phyloP scores from a whole-genome alignment of 352 stramenopile species.

The Phytophthora quininea region DNA sequence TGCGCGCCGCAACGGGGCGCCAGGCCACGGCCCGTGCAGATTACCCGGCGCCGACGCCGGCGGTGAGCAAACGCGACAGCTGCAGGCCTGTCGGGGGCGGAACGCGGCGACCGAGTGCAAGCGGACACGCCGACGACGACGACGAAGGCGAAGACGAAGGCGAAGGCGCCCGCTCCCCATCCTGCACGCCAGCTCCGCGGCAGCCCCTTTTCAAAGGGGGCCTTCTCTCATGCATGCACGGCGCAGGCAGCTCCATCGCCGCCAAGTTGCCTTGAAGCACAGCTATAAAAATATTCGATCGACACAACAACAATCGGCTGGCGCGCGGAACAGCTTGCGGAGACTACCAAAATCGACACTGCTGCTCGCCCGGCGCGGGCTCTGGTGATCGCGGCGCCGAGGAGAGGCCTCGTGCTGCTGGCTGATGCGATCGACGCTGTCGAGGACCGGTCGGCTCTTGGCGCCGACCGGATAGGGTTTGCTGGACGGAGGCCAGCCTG shows the following conservation, averaged over 20 bases:
- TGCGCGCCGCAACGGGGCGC: slow-evolving; percentile 18
- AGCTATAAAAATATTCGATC: slow-evolving; percentile 7
- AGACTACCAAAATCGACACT: slow-evolving; percentile 43
- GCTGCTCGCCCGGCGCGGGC: not conserved
- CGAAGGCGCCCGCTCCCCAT: slow-evolving; percentile 20
- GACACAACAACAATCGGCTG: not conserved
- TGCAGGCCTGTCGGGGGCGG: not conserved
- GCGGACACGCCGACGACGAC: slow-evolving; percentile 3
- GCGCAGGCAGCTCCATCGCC: not conserved
- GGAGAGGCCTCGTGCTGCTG: slow-evolving; percentile 16
- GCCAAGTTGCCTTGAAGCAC: too few species aligned
- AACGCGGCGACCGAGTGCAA: not conserved
- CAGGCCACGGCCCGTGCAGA: slow-evolving; percentile 15
- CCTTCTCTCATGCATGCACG: too few species aligned
- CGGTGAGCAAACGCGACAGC: slow-evolving; percentile 28
- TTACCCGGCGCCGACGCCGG: slow-evolving; percentile 17
- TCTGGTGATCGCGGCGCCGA: slow-evolving; percentile 4
- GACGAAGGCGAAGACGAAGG: not conserved
- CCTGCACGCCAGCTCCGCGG: slow-evolving; percentile 28
- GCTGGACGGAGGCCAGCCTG: slow-evolving; percentile 25
- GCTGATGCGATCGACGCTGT: not conserved
- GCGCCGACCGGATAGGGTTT: slow-evolving; percentile 25
- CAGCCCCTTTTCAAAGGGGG: slow-evolving; percentile 19
- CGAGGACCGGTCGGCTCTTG: not conserved
- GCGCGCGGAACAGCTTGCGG: slow-evolving; percentile 21